A percentile compares a stretch with the other conserved stretches of the same genome.
Evolutionary conservation across 768 basidiomycete species (phyloP).

Genomic region (Collybiopsis luxurians): DNA sequence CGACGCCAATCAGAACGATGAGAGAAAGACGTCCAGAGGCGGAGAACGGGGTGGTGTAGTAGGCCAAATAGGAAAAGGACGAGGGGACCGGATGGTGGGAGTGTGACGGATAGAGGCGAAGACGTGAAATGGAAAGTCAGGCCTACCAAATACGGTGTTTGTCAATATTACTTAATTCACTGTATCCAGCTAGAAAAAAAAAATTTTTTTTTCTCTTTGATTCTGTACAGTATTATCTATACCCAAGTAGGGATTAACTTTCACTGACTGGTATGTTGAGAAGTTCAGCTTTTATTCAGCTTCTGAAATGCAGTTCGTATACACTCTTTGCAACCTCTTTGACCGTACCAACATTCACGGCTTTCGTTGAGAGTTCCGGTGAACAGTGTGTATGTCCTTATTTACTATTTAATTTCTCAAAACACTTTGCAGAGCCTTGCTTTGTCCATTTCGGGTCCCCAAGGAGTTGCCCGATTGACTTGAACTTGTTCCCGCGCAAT

Average conservation of each 20-base stretch:
- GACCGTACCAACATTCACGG: too few species aligned
- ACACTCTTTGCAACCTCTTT: too few species aligned
- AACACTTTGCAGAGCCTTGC: neutral
- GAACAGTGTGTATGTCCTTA: too few species aligned
- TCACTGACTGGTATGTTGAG: too few species aligned
- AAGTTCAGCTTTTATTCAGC: too few species aligned
- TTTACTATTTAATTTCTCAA: neutral
- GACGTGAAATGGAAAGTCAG: neutral
- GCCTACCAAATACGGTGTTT: constrained; percentile 3
- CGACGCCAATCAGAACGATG: neutral
- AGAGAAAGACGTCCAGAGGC: neutral
- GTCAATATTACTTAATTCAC: constrained; percentile 3
- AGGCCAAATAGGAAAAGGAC: neutral
- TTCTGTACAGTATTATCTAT: too few species aligned
- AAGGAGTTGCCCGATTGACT: too few species aligned
- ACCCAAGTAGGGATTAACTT: too few species aligned
- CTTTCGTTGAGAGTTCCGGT: too few species aligned
- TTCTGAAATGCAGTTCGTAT: too few species aligned
- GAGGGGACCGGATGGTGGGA: constrained; percentile 1
- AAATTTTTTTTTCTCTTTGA: too few species aligned
- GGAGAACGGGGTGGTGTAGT: neutral
- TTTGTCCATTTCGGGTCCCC: neutral
- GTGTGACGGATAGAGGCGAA: constrained; percentile 2
- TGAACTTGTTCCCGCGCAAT: neutral
- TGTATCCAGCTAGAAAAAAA: neutral